Base-by-base conservation (phyloP, 768 basidiomycete genomes). In the Suillus alpinus region DNA sequence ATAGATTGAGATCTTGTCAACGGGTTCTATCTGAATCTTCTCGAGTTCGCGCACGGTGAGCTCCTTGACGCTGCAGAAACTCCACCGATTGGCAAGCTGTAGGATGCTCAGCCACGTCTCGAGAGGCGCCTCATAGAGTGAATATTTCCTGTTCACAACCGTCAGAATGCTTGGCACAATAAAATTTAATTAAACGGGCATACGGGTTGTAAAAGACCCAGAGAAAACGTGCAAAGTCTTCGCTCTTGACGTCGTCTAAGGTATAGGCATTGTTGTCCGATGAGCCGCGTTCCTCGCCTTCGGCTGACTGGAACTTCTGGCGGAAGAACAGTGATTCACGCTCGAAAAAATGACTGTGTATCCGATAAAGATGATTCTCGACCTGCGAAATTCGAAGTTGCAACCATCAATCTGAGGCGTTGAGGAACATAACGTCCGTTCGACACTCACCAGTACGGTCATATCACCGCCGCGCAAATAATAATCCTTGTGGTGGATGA, bases 141-240 rank as follows among this genome's bases (percentile, higher is more conserved):
- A 78, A 62, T 77, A 75, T 71, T 69, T 72, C 4, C 76, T 77
- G 60, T 31, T 46, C 37, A 52, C 20, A 39, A 59, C 62, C 4
- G 59, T 61, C 20, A 43, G 56, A 37, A 16, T 18, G 29, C 18
- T 43, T 32, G 40, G 36, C 6, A 26, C 10, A 2, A 58, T 10
- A 12, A 56, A 20, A 6, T n/a, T 1, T 18, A 2, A 53, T 55
- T 0, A 18, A 36, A 20, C 34, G 7, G 39, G 75, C 83, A 58
- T 62, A 87, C 87, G 79, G 75, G 57, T 86, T 86, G 56, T 88
- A 88, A 53, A 88, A 85, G 0, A 87, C 79, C 83, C 82, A 87
- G 0, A 86, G 69, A 50, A 88, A 82, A 0, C 80, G 79, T 16
- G 79, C 76, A 57, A 87, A 85, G 23, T 86, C 84, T 5, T 75